phyloP scores from a whole-genome alignment of 805 yeast species.

The Kuraishia piskuri region DNA sequence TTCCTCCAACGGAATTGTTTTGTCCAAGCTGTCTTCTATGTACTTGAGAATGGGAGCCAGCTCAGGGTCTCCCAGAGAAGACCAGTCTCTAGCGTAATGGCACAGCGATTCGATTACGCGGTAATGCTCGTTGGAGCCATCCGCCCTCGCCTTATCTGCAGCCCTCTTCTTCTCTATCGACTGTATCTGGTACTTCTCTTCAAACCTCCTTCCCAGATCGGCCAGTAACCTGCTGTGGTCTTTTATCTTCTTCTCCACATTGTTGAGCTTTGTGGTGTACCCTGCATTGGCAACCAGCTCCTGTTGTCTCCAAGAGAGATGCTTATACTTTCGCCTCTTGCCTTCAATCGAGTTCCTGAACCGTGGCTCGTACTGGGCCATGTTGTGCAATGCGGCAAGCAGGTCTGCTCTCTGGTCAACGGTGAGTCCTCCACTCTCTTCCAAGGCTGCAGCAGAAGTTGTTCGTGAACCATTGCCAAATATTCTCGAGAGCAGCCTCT shows the following conservation, averaged over 20 bases:
- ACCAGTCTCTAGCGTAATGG: constrained; percentile 79
- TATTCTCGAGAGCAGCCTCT: not conserved
- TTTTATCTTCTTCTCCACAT: constrained; percentile 36
- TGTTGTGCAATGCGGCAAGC: constrained; percentile 1
- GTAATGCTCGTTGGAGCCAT: constrained; percentile 20
- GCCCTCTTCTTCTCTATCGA: constrained; percentile 34
- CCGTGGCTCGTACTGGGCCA: not conserved
- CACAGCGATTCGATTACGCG: constrained; percentile 62
- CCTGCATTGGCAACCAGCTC: constrained; percentile 38
- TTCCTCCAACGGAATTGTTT: constrained; percentile 20
- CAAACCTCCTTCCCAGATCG: constrained; percentile 31
- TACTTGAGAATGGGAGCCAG: constrained; percentile 46
- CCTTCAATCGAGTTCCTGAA: constrained; percentile 30
- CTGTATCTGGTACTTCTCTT: constrained; percentile 26
- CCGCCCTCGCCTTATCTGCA: constrained; percentile 9
- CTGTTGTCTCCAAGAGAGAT: constrained; percentile 51
- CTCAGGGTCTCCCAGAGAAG: constrained; percentile 37
- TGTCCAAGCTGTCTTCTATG: constrained; percentile 32
- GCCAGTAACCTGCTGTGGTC: constrained; percentile 40
- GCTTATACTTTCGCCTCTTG: constrained; percentile 31
- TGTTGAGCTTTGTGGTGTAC: constrained; percentile 41
- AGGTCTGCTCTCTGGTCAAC: constrained; percentile 1
- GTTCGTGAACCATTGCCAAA: not conserved
- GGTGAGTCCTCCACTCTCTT: not conserved
- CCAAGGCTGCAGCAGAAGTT: not conserved